phyloP scores from a whole-genome alignment of 805 yeast genomes.

The Zygotorulaspora danielsina region DNA sequence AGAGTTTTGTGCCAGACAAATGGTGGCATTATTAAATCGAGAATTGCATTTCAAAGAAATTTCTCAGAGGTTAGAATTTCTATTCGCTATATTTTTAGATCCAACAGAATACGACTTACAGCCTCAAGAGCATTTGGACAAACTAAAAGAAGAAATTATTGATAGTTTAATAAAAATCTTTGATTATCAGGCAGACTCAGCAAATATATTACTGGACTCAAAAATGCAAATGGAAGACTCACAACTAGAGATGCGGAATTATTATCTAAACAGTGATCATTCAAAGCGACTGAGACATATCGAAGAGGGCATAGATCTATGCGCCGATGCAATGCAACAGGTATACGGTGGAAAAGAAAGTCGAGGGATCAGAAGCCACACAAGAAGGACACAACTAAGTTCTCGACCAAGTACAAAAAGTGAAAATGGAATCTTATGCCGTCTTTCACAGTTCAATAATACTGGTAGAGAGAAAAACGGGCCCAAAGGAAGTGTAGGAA shows the following conservation, averaged over 20 bases:
- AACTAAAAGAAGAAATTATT: constrained; percentile 16
- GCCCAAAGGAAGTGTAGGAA: constrained; percentile 6
- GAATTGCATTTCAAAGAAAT: constrained; percentile 22
- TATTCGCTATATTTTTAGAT: constrained; percentile 20
- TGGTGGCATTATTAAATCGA: constrained; percentile 24
- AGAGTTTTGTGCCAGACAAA: constrained; percentile 21
- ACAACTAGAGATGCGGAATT: background rate
- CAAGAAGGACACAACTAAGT: background rate
- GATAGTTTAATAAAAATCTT: constrained; percentile 17
- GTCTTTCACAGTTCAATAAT: constrained; percentile 1
- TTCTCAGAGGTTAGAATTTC: constrained; percentile 18
- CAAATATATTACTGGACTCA: background rate
- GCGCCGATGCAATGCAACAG: constrained; percentile 15
- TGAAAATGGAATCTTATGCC: background rate
- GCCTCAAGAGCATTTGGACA: constrained; percentile 15
- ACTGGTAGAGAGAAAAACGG: constrained; percentile 6
- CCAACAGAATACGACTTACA: constrained; percentile 19
- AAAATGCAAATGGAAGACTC: background rate
- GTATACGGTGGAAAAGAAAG: constrained; percentile 8
- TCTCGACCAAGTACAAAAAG: constrained; percentile 6
- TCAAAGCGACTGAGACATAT: constrained; percentile 3
- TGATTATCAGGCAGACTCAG: constrained; percentile 7
- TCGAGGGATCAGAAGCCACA: background rate
- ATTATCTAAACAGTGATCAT: background rate
- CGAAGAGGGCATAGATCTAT: constrained; percentile 15